Evolutionary conservation across 2,329 filamentous ascomycete species (phyloP), one percentile per base, ranked within the genome.

Genomic region (Ophiostoma pallidulum): DNA sequence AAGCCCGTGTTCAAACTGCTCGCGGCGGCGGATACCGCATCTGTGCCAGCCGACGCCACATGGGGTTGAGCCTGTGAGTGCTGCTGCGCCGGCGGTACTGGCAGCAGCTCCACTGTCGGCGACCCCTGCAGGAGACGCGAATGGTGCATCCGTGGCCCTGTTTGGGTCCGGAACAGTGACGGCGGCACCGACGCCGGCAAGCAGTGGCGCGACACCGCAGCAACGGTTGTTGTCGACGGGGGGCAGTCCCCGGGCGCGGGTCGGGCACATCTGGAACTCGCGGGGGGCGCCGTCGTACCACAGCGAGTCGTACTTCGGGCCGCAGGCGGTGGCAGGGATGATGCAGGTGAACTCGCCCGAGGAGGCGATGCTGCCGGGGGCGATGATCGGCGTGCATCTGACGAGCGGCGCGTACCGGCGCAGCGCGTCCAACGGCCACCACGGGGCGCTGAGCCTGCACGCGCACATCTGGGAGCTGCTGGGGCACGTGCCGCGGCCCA

Each of bases 401-500:
- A n/a, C n/a, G n/a, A n/a, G n/a, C n/a, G n/a, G n/a, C 31, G 37
- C 36, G 39, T 47, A 22, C 2, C 22, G 29, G 7, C 24, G 38
- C 24, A 42, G 38, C 29, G n/a, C n/a, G n/a, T n/a, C 49, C 1
- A 37, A 14, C 16, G 28, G 19, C 48, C 54, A 7, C 53, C 50
- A 9, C 50, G 53, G 10, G 49, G 51, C 40, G 54, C 48, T 45
- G 3, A 51, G 51, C 2, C 53, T 51, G 0, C 54, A 47, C 28
- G 46, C 62, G 3, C 65, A 66, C 36, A 62, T 67, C 12, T 69
- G 66, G 66, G 66, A 69, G 40, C 53, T 69, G 1, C 55, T 68
- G 4, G 66, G 66, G 0, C 50, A 62, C 2, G 51, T 69, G 7
- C 66, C 66, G 2, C 60, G 65, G 1, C 62, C 61, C 28, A 66